Evolutionary conservation across 2,329 filamentous ascomycete species (phyloP).

Genomic region (Aspergillus felis): DNA sequence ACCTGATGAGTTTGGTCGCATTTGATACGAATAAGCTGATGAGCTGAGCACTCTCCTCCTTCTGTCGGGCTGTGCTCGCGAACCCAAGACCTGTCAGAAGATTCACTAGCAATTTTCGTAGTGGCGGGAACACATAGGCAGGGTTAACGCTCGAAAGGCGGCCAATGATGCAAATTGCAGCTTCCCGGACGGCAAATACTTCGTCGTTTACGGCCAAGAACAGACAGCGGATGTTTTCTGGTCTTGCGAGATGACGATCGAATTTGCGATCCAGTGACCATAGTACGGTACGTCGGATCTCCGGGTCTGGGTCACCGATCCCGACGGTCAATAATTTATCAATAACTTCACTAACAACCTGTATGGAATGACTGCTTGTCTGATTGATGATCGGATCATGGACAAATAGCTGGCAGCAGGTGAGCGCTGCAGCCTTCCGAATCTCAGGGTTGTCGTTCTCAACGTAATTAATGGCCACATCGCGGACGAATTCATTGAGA

Average conservation of each 20-base stretch:
- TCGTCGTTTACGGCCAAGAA: slow-evolving; percentile 97
- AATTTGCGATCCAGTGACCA: slow-evolving; percentile 89
- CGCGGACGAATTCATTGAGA: slow-evolving; percentile 95
- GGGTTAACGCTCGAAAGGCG: slow-evolving; percentile 87
- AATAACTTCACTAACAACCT: slow-evolving; percentile 96
- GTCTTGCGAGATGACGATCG: slow-evolving; percentile 92
- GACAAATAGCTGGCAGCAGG: slow-evolving; percentile 96
- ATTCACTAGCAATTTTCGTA: slow-evolving; percentile 93
- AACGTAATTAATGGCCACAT: slow-evolving; percentile 96
- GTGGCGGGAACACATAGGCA: slow-evolving; percentile 92
- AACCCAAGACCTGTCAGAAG: slow-evolving; percentile 95
- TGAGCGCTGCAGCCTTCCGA: slow-evolving; percentile 88
- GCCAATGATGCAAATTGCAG: slow-evolving; percentile 93
- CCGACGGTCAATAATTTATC: slow-evolving; percentile 93
- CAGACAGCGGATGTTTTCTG: slow-evolving; percentile 91
- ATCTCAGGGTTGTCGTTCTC: slow-evolving; percentile 94
- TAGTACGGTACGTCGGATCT: slow-evolving; percentile 84
- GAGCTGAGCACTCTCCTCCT: slow-evolving; percentile 92
- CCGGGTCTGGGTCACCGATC: slow-evolving; percentile 84
- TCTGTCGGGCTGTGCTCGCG: slow-evolving; percentile 87
- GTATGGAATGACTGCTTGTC: slow-evolving; percentile 92
- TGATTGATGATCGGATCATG: slow-evolving; percentile 97
- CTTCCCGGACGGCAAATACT: slow-evolving; percentile 85
- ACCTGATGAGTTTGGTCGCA: slow-evolving; percentile 87
- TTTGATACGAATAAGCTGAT: slow-evolving; percentile 91